These are phyloP conservation scores for Lactifluus volemus DNA, from an alignment of 768 basidiomycete genomes.

Conservation along the genomic window DNA sequence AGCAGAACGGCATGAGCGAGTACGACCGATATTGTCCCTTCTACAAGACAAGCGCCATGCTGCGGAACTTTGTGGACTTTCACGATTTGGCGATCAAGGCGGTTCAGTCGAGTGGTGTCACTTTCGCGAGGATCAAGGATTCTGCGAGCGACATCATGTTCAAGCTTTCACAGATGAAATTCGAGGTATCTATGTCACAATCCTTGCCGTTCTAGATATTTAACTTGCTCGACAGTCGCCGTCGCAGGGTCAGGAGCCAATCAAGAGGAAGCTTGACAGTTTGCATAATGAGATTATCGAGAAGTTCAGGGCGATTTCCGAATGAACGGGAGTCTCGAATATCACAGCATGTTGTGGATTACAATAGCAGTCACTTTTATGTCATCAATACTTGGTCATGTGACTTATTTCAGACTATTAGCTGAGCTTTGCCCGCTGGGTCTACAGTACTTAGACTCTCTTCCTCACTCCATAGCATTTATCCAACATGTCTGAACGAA, in stretches of 20 bases:
- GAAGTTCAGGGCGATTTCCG: conserved; percentile 81
- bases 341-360: neutral
- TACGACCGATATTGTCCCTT: conserved; percentile 97
- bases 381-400: neutral
- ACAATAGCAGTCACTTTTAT: too few species aligned
- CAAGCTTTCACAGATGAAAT: conserved; percentile 99
- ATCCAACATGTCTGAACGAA: conserved; percentile 70
- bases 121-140: conserved; percentile 84
- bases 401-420: neutral
- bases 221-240: conserved; percentile 51
- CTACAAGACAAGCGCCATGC: conserved; percentile 97
- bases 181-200: conserved; percentile 55
- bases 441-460: too few species aligned
- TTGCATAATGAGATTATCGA: conserved; percentile 84
- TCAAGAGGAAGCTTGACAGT: conserved; percentile 74
- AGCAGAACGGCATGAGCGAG: conserved; percentile 98
- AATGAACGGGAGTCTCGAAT: conserved; percentile 34
- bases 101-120: conserved; percentile 73
- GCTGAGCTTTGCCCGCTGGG: too few species aligned
- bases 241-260: conserved; percentile 77
- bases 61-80: conserved; percentile 90
- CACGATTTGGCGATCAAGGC: conserved; percentile 85
- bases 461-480: neutral
- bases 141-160: conserved; percentile 82
- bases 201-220: neutral